Evolutionary conservation across 306 rosid species (phyloP).

Genomic region (Canavalia gladiata): DNA sequence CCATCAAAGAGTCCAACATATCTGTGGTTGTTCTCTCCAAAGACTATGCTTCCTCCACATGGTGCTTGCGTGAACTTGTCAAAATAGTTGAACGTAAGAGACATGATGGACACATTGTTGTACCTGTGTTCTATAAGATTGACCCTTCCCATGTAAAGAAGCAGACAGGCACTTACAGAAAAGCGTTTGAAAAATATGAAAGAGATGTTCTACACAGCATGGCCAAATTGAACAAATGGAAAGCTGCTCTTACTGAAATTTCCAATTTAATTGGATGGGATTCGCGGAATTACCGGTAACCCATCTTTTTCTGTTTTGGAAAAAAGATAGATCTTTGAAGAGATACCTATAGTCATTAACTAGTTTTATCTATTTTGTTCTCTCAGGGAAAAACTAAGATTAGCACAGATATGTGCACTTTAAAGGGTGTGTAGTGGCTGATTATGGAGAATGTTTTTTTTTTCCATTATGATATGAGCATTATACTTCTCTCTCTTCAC

Average conservation of each 20-base stretch:
- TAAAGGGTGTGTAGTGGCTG: no score
- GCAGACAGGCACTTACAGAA: conserved; percentile 31
- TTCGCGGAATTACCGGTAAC: conserved; percentile 11
- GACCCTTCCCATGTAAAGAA: conserved; percentile 41
- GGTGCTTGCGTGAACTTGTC: conserved; percentile 40
- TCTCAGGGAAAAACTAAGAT: no score
- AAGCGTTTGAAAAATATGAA: conserved; percentile 32
- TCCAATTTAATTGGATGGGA: conserved; percentile 39
- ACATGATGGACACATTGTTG: neutral
- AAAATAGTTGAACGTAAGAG: conserved; percentile 27
- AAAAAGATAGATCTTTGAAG: neutral
- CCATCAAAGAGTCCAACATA: conserved; percentile 28
- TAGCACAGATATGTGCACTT: no score
- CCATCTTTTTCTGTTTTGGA: neutral
- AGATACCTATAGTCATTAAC: no score
- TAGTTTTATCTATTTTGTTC: no score
- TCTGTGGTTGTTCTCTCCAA: conserved; percentile 41
- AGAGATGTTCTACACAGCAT: conserved; percentile 18
- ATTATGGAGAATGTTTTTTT: no score
- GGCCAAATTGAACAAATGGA: conserved; percentile 36
- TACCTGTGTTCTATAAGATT: conserved; percentile 44
- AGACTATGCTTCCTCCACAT: conserved; percentile 36
- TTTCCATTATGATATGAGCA: no score
- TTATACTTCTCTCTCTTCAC: no score
- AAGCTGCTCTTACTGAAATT: conserved; percentile 25